Evolutionary conservation across 106 monocot genomes (phyloP), one percentile per base, ranked within the genome.

Genomic region (Posidonia australis): DNA sequence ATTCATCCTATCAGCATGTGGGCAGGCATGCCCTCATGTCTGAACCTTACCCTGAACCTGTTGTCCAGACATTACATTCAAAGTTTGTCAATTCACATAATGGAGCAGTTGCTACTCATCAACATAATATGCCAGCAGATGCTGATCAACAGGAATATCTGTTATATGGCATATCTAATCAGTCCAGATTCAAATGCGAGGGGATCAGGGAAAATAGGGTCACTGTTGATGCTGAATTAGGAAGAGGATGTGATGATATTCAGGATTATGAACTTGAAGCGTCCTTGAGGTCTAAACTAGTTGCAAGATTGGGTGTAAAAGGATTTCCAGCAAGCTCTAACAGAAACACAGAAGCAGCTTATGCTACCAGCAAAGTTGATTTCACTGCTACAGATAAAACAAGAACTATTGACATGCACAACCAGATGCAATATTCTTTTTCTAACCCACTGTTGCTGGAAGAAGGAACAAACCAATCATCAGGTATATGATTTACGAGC

Each of bases 221-320:
- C 20, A 29, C 44, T 54, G 19, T 66, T 29, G 58, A 73, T 73
- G 24, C 5, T 55, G 71, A 72, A 51, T 49, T 32, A 67, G 69
- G 67, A 70, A 82, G 57, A 68, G 28, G 27, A 18, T 58, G 69
- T 48, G 63, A 82, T 29, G 70, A 48, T 70, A 42, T n/a, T 10
- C 69, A 71, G 14, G 84, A 96, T 67, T 90, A 75, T 67, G 84
- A 85, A 32, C 86, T 86, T 76, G 96, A 98, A 84, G 90, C 96
- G 75, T 70, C 78, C 16, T 75, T 98, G 66, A 90, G 96, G 60
- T 90, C 90, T 10, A 76, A 80, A 43, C 71, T 98, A 17, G 78
- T 90, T 44, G 78, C 79, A 27, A 68, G 82, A 22, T 66, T 87
- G 27, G 67, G 84, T 54, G 55, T 43, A 20, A 84, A 77, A 65